These are phyloP conservation scores for Sparassis latifolia DNA, from an alignment of 1,284 basidiomycete species.

Conservation along the genomic window DNA sequence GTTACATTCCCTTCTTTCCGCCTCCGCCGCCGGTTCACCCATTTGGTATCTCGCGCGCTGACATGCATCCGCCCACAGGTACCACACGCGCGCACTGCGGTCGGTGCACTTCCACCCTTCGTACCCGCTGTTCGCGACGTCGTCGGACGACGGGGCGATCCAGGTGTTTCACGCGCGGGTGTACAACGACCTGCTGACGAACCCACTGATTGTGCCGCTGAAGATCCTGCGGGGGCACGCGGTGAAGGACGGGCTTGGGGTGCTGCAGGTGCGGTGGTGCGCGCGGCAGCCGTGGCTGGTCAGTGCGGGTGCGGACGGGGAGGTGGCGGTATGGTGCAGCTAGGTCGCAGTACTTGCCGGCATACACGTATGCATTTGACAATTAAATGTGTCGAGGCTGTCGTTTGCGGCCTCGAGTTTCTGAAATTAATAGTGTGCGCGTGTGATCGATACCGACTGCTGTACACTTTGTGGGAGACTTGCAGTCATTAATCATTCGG, in stretches of 20 bases:
- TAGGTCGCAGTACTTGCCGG: constrained; percentile 19
- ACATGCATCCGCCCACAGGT: constrained; percentile 42
- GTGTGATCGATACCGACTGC: too few species aligned
- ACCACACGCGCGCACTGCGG: constrained; percentile 90
- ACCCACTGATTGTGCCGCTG: constrained; percentile 93
- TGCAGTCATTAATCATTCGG: too few species aligned
- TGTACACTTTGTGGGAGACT: too few species aligned
- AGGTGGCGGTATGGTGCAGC: constrained; percentile 83
- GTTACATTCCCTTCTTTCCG: not conserved
- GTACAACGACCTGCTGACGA: constrained; percentile 91
- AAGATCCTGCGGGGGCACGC: constrained; percentile 93
- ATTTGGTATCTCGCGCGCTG: constrained; percentile 2
- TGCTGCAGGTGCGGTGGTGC: constrained; percentile 89
- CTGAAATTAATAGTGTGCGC: too few species aligned
- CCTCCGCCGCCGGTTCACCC: not conserved
- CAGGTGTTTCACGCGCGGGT: constrained; percentile 97
- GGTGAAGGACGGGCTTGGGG: constrained; percentile 82
- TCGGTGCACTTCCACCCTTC: constrained; percentile 89
- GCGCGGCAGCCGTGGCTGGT: constrained; percentile 90
- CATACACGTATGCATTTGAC: too few species aligned
- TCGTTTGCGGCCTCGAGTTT: too few species aligned
- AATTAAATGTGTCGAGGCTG: too few species aligned
- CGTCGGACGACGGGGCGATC: constrained; percentile 94
- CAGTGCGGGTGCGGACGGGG: constrained; percentile 90
- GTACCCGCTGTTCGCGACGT: constrained; percentile 93